Conservation (phyloP, 495 filamentous ascomycete species). For the Chlorociboria aeruginascens region DNA sequence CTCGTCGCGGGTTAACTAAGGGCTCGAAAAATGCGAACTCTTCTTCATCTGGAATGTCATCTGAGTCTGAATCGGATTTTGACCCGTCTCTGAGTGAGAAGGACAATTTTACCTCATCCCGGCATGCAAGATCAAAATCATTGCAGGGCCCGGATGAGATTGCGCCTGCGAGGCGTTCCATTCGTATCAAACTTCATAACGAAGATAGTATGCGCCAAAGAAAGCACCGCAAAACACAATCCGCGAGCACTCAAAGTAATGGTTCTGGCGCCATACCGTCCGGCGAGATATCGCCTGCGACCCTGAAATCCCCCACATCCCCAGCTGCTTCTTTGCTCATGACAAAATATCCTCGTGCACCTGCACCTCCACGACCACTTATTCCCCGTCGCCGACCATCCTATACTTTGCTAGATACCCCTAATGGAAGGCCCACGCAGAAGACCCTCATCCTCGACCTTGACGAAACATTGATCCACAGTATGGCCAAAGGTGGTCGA, state of each 20-base stretch:
- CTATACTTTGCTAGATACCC: conserved; percentile 41
- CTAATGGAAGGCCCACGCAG: conserved; percentile 40
- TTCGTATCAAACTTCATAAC: conserved; percentile 81
- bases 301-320: conserved; percentile 84
- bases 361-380: conserved; percentile 77
- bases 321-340: conserved; percentile 54
- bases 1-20: conserved; percentile 6
- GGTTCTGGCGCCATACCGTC: conserved; percentile 21
- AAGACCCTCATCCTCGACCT: conserved; percentile 94
- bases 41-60: conserved; percentile 45
- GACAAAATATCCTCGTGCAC: conserved; percentile 81
- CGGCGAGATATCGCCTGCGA: conserved; percentile 26
- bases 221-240: conserved; percentile 42
- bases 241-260: conserved; percentile 24
- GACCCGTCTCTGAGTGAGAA: conserved; percentile 21
- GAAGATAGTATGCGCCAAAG: conserved; percentile 59
- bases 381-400: conserved; percentile 79
- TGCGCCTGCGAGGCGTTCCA: conserved; percentile 61
- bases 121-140: conserved; percentile 21
- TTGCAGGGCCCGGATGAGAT: conserved; percentile 37
- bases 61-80: conserved; percentile 47
- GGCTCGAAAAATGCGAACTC: conserved; percentile 34
- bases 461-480: conserved; percentile 95
- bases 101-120: conserved; percentile 6
- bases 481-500: conserved; percentile 86